Base-by-base conservation (phyloP, 2,329 filamentous ascomycete species). In the Hypoxylon sp. region DNA sequence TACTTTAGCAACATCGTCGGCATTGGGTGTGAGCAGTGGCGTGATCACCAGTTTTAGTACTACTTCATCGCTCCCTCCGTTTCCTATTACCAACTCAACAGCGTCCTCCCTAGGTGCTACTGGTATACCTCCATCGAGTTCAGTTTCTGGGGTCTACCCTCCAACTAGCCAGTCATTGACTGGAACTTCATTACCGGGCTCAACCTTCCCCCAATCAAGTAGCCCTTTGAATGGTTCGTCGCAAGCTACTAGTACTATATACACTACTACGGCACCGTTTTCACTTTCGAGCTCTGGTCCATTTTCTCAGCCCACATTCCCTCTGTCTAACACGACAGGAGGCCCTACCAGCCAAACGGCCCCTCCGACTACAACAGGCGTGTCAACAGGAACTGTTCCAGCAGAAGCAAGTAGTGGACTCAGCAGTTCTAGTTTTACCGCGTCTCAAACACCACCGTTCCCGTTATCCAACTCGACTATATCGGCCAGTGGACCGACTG, bases 401-500 rank as follows among this genome's bases (percentile, higher is more conserved):
- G 31, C 44, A 1, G 50, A 30, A 14, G 31, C 48, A n/a, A 50
- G 44, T 46, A 59, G 56, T 17, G 58, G 44, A 5, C 30, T 58
- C 11, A 54, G 68, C 11, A 58, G 63, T 42, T 57, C 62, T 50
- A 25, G 56, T 11, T 27, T 49, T 8, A 42, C 50, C 27, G n/a
- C 10, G 17, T 56, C 59, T 48, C 65, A 64, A 42, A 57, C 64
- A 35, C 67, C 62, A n/a, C 66, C 69, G 8, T 74, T 71, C 22
- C 72, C 69, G 2, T n/a, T 70, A 25, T 49, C 69, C 5, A 75
- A 74, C 48, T 72, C 70, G 30, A 74, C 71, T 20, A 17, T 54
- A n/a, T 22, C 63, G 35, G 37, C 49, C 3, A 55, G 27, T 27
- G 53, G 64, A n/a, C 62, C 63, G 44, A 71, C 70, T 37, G 64